Base-by-base conservation (phyloP, 148 eudicot species). In the Fagopyrum esculentum region DNA sequence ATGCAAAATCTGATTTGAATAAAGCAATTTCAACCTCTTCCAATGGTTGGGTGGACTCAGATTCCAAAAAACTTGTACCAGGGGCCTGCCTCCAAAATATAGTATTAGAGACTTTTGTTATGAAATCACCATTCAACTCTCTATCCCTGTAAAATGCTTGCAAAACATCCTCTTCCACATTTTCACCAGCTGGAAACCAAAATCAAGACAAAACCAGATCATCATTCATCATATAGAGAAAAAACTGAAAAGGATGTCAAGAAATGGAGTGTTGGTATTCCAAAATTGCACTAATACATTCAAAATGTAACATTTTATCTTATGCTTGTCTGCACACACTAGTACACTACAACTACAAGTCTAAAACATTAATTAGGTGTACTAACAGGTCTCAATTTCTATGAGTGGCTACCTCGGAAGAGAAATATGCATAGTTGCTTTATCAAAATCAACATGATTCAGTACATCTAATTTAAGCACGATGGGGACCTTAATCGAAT, bases 81-180 rank as follows among this genome's bases (percentile, higher is more conserved):
- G 43, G 51, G 9, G 47, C 80, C 45, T 73, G 74, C 74, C 66
- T 80, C 75, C 73, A 75, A 76, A 84, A 80, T 51, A 84, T 26
- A 68, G 77, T 76, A 74, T 85, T 84, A 48, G 83, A 76, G 64
- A 6, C 68, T 77, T 73, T 82, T 70, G 87, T 74, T 51, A 85
- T 59, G 59, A 85, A 63, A 80, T 85, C 87, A 22, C 85, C 85
- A 75, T 85, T 78, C 71, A 82, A 46, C 63, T 76, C 83, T 72
- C 87, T 85, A 78, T 85, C 85, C 66, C 78, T 79, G 60, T 78
- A 76, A 75, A 85, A 85, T 59, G 76, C 87, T 77, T 63, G 76
- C 44, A 82, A 69, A 76, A 82, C 76, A 22, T 80, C 87, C 47
- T 85, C 87, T 70, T 85, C 82, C 8, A 73, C 80, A 52, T 44